Evolutionary conservation across 2,329 filamentous ascomycete genomes (phyloP).

Genomic region (Leptographium galeiforme): DNA sequence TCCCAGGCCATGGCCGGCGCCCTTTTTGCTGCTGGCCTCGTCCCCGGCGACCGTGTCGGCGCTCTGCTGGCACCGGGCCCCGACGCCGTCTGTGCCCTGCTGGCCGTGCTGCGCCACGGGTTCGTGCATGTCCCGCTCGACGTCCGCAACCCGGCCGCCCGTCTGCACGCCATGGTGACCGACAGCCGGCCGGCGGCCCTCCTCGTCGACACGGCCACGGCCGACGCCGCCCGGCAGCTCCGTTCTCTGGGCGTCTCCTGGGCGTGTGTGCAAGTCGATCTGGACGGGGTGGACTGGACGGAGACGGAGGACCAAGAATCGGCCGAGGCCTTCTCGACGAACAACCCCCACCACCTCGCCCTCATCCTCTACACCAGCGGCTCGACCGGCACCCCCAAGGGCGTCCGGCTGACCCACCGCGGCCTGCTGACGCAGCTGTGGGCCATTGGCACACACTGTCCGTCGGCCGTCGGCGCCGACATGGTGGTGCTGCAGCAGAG

Average conservation of each 20-base stretch:
- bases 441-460: no score
- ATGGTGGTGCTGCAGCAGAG: background rate
- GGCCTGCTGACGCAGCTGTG: conserved; percentile 40
- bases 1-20: no score
- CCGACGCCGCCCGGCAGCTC: background rate
- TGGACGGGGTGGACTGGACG: no score
- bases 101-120: conserved; percentile 41
- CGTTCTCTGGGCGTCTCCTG: background rate
- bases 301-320: no score
- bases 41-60: no score
- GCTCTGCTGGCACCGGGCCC: no score
- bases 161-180: background rate
- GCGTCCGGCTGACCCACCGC: conserved; percentile 42
- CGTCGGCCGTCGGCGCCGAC: no score
- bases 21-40: no score
- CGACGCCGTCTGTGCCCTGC: conserved; percentile 25
- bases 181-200: background rate
- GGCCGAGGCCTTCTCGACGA: conserved; percentile 9
- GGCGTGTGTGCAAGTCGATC: no score
- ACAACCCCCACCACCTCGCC: conserved; percentile 12
- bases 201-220: background rate
- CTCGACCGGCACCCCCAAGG: conserved; percentile 45
- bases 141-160: conserved; percentile 11
- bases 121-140: conserved; percentile 48
- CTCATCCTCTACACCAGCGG: conserved; percentile 43